Evolutionary conservation across 2,329 filamentous ascomycete genomes (phyloP), one percentile per base, ranked within the genome.

Genomic region (Phialocephala subalpina): DNA sequence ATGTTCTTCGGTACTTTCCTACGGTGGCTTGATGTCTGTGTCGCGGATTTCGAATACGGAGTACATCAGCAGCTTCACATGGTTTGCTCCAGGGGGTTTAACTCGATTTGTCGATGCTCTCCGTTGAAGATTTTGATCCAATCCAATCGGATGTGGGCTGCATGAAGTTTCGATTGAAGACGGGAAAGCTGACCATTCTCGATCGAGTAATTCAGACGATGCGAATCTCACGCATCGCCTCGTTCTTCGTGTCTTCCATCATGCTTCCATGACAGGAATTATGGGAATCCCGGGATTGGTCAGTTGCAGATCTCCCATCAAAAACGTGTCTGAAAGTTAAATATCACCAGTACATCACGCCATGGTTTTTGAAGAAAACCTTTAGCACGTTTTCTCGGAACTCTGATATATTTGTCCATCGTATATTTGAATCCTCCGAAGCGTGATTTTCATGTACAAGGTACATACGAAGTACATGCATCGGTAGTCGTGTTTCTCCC

Each of bases 241-340:
- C 58, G 55, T 69, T 69, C 67, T 67, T 67, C 60, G 65, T 63
- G 63, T 64, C 63, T 69, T 69, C 67, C 53, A 64, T 64, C 1
- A 47, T 45, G 45, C 63, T 67, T 69, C 67, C 61, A 63, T 53
- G 22, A 29, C 20, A 16, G 58, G 38, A 33, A 27, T 42, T 29
- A 45, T 56, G 62, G 64, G 27, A 16, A 42, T 20, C 56, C 61
- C 55, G 60, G 53, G 57, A 63, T 60, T 66, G 66, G 67, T 36
- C 61, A 62, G 60, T 40, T 38, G 11, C 14, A 42, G 29, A 53
- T 61, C 59, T 53, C 25, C 56, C 25, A 61, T n/a, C 58, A 57
- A 27, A 25, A 38, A 12, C 33, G 12, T 3, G 18, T 16, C 2
- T 9, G 35, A 57, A 40, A 8, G 18, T 9, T 57, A 20, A 3